Evolutionary conservation across 305 asterid genomes (phyloP).

Genomic region (Petunia hybrid): DNA sequence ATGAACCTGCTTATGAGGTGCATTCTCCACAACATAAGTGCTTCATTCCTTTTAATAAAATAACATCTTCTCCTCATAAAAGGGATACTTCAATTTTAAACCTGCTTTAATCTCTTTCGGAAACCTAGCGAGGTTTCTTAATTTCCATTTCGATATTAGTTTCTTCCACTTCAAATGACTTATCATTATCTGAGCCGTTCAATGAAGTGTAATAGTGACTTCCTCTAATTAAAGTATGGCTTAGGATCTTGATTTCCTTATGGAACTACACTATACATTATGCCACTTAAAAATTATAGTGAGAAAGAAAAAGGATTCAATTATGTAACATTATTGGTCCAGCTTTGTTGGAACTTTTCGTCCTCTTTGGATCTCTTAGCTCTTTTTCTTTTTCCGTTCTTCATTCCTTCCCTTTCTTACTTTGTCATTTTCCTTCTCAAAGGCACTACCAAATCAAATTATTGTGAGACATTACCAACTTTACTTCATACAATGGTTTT

Average conservation of each 20-base stretch:
- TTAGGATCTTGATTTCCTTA: not conserved
- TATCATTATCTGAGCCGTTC: not conserved
- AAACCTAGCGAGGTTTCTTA: not conserved
- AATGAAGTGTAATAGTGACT: not conserved
- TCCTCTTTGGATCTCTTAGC: slow-evolving; percentile 21
- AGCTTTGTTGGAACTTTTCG: slow-evolving; percentile 3
- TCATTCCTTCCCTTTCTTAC: not conserved
- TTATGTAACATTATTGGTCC: slow-evolving; percentile 20
- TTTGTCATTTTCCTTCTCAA: slow-evolving; percentile 28
- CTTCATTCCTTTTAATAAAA: too few relatives aligned
- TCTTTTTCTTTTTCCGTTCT: not conserved
- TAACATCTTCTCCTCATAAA: too few relatives aligned
- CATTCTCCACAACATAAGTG: too few relatives aligned
- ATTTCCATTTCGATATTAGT: not conserved
- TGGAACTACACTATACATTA: slow-evolving; percentile 1
- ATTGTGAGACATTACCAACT: slow-evolving; percentile 7
- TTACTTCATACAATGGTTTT: slow-evolving; percentile 24
- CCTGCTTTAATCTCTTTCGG: too few relatives aligned
- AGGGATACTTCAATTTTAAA: too few relatives aligned
- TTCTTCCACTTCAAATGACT: not conserved
- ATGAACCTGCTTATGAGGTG: too few relatives aligned
- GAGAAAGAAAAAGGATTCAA: not conserved
- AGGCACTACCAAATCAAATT: slow-evolving; percentile 27
- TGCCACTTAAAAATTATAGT: not conserved
- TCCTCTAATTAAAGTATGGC: not conserved